Evolutionary conservation across 2,329 filamentous ascomycete species (phyloP), one percentile per base, ranked within the genome.

Genomic region (Aspergillus neotritici): DNA sequence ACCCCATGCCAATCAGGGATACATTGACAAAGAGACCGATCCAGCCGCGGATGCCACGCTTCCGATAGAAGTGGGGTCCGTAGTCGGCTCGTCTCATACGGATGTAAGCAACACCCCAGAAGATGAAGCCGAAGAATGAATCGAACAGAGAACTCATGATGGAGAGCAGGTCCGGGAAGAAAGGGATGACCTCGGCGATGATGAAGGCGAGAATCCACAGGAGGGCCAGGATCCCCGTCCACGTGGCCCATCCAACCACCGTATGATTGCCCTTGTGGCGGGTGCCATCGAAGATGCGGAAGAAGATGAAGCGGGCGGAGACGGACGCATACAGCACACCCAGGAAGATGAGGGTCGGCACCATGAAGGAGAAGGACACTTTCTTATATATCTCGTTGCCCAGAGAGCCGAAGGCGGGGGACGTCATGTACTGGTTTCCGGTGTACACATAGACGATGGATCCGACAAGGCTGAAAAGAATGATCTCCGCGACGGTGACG

Each of bases 311-410:
- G 25, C 90, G 84, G 1, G 86, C 85, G 4, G 87, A 90, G 1
- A 96, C 87, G 0, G 87, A 93, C 11, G 90, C 89, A 62, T 96
- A 96, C 13, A 96, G 68, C 0, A 94, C 87, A 6, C 90, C 90
- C 4, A 96, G 69, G 72, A 96, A 96, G 60, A 96, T 88, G 52
- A 96, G 77, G 0, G 90, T 96, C 0, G 90, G 90, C 28, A 96
- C 85, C 89, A 95, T 95, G 72, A 96, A 94, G 10, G 85, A 89
- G 67, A 94, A 96, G 0, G 87, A 79, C 2, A 93, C 77, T 71
- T 95, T 95, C 71, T 93, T 89, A 70, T 84, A 93, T 2, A 84
- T 51, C 14, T 79, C 73, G 36, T 86, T 79, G 33, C 84, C 76
- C 15, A 96, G 73, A 1, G 87, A 90, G 9, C 88, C 89, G 54